Percentiles rank a stretch among this genome's conserved stretches.
These are phyloP conservation scores for Verticillium dahliae DNA, from an alignment of 2,329 filamentous ascomycete species.

Conservation along the genomic window DNA sequence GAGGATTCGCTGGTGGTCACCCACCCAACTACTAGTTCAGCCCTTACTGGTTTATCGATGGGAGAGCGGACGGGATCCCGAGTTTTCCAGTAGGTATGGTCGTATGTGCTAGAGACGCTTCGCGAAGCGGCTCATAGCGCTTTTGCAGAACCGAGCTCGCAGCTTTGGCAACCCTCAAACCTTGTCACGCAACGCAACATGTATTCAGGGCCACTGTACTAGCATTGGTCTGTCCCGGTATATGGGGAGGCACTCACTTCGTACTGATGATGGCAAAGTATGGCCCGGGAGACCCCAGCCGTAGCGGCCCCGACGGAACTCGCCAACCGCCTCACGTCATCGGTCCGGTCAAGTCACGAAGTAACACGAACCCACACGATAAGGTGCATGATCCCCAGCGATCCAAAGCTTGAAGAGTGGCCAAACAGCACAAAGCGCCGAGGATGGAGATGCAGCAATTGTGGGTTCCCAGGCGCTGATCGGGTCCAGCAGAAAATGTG, in stretches of 20 bases:
- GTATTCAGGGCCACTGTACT: no score
- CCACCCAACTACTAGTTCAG: background rate
- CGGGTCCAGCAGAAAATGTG: background rate
- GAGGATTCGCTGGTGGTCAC: background rate
- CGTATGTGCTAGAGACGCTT: background rate
- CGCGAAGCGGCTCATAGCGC: no score
- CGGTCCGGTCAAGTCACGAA: background rate
- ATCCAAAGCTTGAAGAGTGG: background rate
- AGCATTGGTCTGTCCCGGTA: no score
- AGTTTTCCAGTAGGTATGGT: background rate
- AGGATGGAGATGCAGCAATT: background rate
- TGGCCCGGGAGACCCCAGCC: no score
- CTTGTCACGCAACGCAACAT: no score
- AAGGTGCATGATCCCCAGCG: background rate
- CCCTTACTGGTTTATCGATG: background rate
- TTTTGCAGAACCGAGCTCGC: no score
- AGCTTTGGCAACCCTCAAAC: no score
- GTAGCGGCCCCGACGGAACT: background rate
- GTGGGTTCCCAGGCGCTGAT: background rate
- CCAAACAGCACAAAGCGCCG: background rate
- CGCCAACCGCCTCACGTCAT: background rate
- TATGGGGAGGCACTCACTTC: no score
- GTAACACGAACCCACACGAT: background rate
- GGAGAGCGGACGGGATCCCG: constrained; percentile 1
- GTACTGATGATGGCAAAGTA: no score